Base-by-base conservation (phyloP, 225 moss, liverwort and hornwort genomes). In the Antitrichia curtipendula region DNA sequence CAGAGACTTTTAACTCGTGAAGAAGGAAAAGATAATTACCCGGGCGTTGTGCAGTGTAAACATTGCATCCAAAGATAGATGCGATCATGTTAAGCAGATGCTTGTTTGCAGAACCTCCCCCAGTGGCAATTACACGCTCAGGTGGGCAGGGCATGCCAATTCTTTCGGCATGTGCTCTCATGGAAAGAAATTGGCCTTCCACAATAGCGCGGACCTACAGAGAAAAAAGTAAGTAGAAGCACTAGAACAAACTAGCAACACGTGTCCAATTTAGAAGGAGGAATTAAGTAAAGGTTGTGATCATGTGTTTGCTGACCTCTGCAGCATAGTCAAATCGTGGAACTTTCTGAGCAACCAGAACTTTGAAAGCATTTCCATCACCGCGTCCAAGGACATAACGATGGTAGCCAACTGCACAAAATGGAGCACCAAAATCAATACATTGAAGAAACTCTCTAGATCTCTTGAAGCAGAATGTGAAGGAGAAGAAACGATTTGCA, bases 171-270 rank as follows among this genome's bases (percentile, higher is more conserved):
- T 99, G 99, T 52, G 92, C 91, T 90, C 96, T 95, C 99, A 99
- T 99, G 77, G 95, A 95, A 82, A 99, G 90, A 69, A 99, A 90
- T 38, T 99, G 99, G 49, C 99, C 99, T 95, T 99, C 99, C 47
- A 94, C 94, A 81, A 99, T 91, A 24, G 97, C 99, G 57, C 99
- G 91, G 31, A 96, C 97, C 99, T 99, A 72, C 84, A 84, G 28
- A 90, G 36, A 49, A 34, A 54, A 16, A 53, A 43, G 19, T 36
- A 59, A 66, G 23, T 12, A 53, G 53, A 73, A 47, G 49, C 59
- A 78, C 15, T 21, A 80, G 11, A 74, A 57, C 78, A 58, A 78
- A 58, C 58, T 40, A 58, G 81, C 19, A 81, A 53, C 54, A n/a
- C 24, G 75, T 24, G 16, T 63, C 61, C 56, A 74, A 38, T 24